phyloP scores from a whole-genome alignment of 257 asterid genomes.

The Rhazya stricta region DNA sequence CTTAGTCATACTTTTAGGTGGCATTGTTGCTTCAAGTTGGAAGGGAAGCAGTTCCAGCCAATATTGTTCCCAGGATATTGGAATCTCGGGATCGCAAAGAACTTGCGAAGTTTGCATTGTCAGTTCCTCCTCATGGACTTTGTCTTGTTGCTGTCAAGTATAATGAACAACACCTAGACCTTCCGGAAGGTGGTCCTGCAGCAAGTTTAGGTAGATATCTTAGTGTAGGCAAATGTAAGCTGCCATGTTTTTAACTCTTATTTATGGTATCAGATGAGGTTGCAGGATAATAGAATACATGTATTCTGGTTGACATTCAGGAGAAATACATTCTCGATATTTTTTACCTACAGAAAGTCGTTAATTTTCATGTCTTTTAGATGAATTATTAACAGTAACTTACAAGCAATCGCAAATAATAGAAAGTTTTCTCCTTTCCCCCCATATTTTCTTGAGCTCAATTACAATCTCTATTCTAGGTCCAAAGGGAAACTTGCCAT shows the following conservation, averaged over 20 bases:
- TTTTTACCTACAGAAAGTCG: not conserved
- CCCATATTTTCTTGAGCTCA: too few species aligned
- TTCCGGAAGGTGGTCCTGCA: conserved; percentile 48
- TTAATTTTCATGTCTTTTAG: not conserved
- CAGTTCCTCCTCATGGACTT: conserved; percentile 81
- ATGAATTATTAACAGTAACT: not conserved
- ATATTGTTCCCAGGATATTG: conserved; percentile 58
- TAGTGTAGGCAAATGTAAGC: conserved; percentile 55
- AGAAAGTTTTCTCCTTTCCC: too few species aligned
- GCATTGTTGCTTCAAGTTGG: conserved; percentile 90
- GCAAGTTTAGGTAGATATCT: conserved; percentile 62
- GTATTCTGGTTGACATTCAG: not conserved
- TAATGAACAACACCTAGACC: conserved; percentile 59
- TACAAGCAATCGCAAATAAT: too few species aligned
- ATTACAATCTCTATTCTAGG: too few species aligned
- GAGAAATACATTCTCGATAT: not conserved
- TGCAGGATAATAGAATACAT: not conserved
- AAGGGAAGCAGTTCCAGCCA: conserved; percentile 66
- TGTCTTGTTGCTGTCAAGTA: conserved; percentile 47
- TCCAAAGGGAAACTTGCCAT: too few species aligned
- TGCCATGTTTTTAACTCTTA: conserved; percentile 37
- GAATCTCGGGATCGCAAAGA: conserved; percentile 71
- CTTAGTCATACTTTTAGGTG: conserved; percentile 39
- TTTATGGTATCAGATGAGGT: not conserved
- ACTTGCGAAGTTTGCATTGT: conserved; percentile 58